Evolutionary conservation across 345 rosid species (phyloP).

Genomic region (Schrenkiella parvula): DNA sequence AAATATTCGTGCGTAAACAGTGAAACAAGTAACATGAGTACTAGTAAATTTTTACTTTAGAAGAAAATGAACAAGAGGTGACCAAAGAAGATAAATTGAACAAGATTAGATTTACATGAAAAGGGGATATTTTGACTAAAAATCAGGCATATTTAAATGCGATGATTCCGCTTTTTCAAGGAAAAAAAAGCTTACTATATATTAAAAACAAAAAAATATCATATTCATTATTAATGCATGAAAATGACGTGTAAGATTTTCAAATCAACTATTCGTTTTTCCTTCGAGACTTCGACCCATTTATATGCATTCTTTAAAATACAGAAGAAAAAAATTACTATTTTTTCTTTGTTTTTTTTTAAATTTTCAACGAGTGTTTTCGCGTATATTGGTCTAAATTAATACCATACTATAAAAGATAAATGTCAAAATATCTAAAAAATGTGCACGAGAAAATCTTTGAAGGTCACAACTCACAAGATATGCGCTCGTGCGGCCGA

Average conservation of each 20-base stretch:
- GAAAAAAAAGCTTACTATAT: background rate
- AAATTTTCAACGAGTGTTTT: background rate
- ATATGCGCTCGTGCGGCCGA: slow-evolving; percentile 32
- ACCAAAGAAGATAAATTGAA: background rate
- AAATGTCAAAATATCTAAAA: background rate
- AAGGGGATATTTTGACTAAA: slow-evolving; percentile 10
- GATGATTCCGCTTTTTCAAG: slow-evolving; percentile 29
- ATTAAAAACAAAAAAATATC: background rate
- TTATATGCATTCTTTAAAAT: background rate
- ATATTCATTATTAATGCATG: slow-evolving; percentile 20
- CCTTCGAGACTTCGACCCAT: slow-evolving; percentile 3
- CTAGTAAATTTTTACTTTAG: background rate
- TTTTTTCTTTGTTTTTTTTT: background rate
- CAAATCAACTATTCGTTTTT: slow-evolving; percentile 7
- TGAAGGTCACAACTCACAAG: slow-evolving; percentile 15
- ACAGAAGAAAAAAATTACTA: background rate
- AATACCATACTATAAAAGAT: background rate
- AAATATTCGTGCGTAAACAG: background rate
- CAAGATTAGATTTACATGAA: background rate
- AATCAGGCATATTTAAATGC: slow-evolving; percentile 30
- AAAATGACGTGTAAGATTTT: slow-evolving; percentile 19
- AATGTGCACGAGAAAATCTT: background rate
- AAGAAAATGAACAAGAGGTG: background rate
- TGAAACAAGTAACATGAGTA: background rate
- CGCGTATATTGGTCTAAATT: background rate